Evolutionary conservation across 108 stramenopile species (phyloP).

Genomic region (Conticribra weissflogii): DNA sequence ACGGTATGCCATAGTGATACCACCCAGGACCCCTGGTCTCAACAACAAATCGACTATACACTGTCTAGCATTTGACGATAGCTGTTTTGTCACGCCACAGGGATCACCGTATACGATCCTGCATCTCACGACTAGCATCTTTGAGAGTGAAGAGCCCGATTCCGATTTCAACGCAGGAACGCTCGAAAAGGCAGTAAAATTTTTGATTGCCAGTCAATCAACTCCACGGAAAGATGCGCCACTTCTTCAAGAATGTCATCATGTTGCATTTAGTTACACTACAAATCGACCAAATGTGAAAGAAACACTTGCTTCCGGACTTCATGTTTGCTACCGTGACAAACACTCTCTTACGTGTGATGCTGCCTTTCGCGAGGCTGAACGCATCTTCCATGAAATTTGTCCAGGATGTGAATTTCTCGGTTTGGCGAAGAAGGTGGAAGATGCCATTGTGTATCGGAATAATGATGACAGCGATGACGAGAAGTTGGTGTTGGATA

Average conservation of each 20-base stretch:
- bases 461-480: conserved; percentile 65
- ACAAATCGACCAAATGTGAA: conserved; percentile 8
- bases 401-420: conserved; percentile 77
- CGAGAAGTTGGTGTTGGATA: conserved; percentile 66
- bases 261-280: conserved; percentile 50
- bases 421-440: conserved; percentile 55
- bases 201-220: conserved; percentile 27
- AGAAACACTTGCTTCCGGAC: conserved; percentile 30
- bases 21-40: conserved; percentile 55
- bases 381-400: conserved; percentile 65
- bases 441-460: conserved; percentile 60
- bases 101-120: conserved; percentile 54
- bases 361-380: conserved; percentile 74
- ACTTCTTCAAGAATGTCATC: conserved; percentile 29
- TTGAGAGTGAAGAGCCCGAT: conserved; percentile 6
- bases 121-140: conserved; percentile 68
- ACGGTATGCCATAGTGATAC: conserved; percentile 72
- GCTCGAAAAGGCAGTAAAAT: conserved; percentile 37
- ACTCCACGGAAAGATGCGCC: background rate
- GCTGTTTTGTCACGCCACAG: conserved; percentile 64
- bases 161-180: conserved; percentile 37
- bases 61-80: conserved; percentile 65
- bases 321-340: conserved; percentile 56
- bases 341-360: conserved; percentile 64
- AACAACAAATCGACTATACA: conserved; percentile 63